These are phyloP conservation scores for Cryptosporidium ubiquitum DNA, from an alignment of 169 alveolate genomes.

Conservation along the genomic window DNA sequence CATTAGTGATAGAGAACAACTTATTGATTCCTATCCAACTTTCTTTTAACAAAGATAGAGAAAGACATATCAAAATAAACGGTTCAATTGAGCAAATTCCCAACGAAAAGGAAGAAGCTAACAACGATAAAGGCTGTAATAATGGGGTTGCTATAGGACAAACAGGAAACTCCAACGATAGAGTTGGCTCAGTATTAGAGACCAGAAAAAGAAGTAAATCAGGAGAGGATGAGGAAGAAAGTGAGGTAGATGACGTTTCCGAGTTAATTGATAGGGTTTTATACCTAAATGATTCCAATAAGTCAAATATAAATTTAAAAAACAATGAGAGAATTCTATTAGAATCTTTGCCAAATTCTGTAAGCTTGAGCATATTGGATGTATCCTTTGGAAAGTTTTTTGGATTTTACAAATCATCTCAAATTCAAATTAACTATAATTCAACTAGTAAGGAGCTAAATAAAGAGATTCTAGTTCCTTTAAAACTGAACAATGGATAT, in stretches of 20 bases:
- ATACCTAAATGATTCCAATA: neutral
- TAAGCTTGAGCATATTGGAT: conserved; percentile 26
- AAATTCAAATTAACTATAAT: conserved; percentile 26
- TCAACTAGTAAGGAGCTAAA: conserved; percentile 17
- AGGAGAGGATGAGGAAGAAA: neutral
- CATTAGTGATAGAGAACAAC: conserved; percentile 7
- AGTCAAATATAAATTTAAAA: neutral
- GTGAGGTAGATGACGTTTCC: neutral
- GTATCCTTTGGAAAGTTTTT: conserved; percentile 30
- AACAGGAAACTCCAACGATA: neutral
- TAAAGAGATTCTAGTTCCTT: conserved; percentile 13
- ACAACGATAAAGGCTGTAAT: neutral
- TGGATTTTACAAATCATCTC: conserved; percentile 55
- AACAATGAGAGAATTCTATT: conserved; percentile 27
- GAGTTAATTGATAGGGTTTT: neutral
- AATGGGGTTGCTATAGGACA: neutral
- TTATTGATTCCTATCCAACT: conserved; percentile 31
- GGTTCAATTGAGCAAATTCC: conserved; percentile 8
- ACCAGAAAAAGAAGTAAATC: neutral
- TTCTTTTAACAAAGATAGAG: conserved; percentile 27
- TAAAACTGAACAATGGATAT: conserved; percentile 28
- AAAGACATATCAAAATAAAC: neutral
- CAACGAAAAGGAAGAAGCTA: neutral
- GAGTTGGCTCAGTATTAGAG: neutral
- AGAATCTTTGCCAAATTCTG: conserved; percentile 15